These are phyloP conservation scores for Cutaneotrichosporon cavernicola DNA, from an alignment of 1,284 basidiomycete species.

Conservation along the genomic window DNA sequence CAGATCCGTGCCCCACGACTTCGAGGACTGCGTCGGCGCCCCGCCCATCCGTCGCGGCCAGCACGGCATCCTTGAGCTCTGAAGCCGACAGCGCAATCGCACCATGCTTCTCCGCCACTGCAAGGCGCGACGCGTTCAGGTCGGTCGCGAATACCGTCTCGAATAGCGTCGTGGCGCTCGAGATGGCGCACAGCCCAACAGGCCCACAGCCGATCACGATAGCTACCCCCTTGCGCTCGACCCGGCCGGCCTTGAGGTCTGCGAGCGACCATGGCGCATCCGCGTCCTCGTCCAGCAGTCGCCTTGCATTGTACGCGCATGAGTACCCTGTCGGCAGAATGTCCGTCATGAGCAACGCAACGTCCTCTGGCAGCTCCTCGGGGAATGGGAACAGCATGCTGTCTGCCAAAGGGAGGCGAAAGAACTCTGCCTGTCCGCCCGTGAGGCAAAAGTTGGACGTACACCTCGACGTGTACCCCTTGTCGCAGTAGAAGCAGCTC, in stretches of 20 bases:
- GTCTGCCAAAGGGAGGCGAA: constrained; percentile 65
- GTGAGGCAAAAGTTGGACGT: constrained; percentile 64
- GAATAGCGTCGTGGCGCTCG: constrained; percentile 51
- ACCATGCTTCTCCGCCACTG: constrained; percentile 46
- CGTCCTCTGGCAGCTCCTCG: constrained; percentile 45
- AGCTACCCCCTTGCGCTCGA: constrained; percentile 40
- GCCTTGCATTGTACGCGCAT: constrained; percentile 51
- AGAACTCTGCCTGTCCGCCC: constrained; percentile 84
- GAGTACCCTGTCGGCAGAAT: constrained; percentile 55
- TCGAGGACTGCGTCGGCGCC: constrained; percentile 58
- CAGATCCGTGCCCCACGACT: constrained; percentile 74
- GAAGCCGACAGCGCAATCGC: constrained; percentile 45
- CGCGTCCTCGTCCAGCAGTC: constrained; percentile 39
- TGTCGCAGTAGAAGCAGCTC: constrained; percentile 60
- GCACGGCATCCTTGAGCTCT: constrained; percentile 34
- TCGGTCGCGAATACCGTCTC: constrained; percentile 46
- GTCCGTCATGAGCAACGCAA: constrained; percentile 54
- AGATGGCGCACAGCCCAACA: constrained; percentile 54
- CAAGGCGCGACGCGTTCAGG: constrained; percentile 30
- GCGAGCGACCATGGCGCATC: constrained; percentile 25
- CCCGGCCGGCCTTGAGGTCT: constrained; percentile 34
- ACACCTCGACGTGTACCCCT: constrained; percentile 76
- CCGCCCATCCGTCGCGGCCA: constrained; percentile 44
- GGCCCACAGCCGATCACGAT: constrained; percentile 56
- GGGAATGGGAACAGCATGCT: constrained; percentile 53